Conservation (phyloP, 192 early-diverging fungal species). For the Backusella tuberculispora region DNA sequence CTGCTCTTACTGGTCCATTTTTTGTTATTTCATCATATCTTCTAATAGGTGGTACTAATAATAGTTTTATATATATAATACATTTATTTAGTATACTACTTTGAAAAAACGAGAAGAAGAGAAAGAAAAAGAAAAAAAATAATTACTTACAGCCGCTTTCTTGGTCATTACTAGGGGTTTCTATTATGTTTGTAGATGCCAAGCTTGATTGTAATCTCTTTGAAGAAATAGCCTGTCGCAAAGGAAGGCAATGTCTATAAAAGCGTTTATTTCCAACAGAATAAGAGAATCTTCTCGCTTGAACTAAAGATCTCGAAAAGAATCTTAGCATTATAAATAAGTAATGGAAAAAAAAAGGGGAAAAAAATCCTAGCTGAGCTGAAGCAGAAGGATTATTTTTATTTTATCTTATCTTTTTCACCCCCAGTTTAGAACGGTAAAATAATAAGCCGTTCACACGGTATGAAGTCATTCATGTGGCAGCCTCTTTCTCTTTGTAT, state of each 20-base stretch:
- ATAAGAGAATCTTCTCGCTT: background rate
- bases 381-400: background rate
- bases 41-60: constrained; percentile 4
- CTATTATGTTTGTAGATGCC: background rate
- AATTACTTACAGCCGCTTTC: background rate
- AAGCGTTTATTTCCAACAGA: background rate
- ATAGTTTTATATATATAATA: background rate
- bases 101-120: background rate
- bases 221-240: background rate
- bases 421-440: constrained; percentile 14
- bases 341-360: background rate
- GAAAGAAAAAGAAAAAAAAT: background rate
- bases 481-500: background rate
- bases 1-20: constrained; percentile 16
- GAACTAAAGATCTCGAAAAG: constrained; percentile 14
- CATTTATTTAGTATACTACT: background rate
- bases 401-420: constrained; percentile 14
- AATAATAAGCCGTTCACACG: constrained; percentile 4
- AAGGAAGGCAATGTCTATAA: background rate
- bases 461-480: background rate
- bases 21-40: constrained; percentile 20
- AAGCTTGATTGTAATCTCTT: background rate
- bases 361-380: background rate
- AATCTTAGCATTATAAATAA: constrained; percentile 2
- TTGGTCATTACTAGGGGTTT: background rate